These are phyloP conservation scores for Rubia tinctorum DNA, from an alignment of 305 asterid species.

Conservation along the genomic window DNA sequence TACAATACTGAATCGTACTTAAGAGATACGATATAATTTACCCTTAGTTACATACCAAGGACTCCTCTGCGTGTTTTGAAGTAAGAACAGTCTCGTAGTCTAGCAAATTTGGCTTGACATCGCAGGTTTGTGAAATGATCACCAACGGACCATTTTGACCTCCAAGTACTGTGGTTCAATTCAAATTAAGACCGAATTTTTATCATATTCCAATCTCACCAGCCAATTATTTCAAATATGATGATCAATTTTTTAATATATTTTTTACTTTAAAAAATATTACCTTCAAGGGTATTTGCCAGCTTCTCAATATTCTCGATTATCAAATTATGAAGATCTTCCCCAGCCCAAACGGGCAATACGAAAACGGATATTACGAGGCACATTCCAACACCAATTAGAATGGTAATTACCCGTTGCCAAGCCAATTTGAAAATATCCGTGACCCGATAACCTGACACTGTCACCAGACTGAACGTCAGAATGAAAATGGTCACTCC, in stretches of 20 bases:
- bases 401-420: constrained; percentile 60
- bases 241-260: no score
- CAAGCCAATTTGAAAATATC: constrained; percentile 54
- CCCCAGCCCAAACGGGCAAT: constrained; percentile 90
- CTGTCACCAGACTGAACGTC: constrained; percentile 70
- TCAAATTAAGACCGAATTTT: not conserved
- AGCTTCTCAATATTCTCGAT: constrained; percentile 53
- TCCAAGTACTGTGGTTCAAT: not conserved
- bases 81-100: constrained; percentile 48
- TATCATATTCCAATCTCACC: not conserved
- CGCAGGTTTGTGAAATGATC: constrained; percentile 6
- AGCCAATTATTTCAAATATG: no score
- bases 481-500: constrained; percentile 70
- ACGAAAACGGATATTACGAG: constrained; percentile 49
- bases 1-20: no score
- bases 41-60: constrained; percentile 42
- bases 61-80: constrained; percentile 62
- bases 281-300: constrained; percentile 58
- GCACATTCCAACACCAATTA: constrained; percentile 67
- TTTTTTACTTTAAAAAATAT: not conserved
- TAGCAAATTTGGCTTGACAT: constrained; percentile 34
- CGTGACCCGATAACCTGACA: constrained; percentile 64
- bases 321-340: constrained; percentile 53
- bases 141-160: constrained; percentile 9
- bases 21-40: no score